Conservation (phyloP, 495 filamentous ascomycete species). For the Xylaria venustula region DNA sequence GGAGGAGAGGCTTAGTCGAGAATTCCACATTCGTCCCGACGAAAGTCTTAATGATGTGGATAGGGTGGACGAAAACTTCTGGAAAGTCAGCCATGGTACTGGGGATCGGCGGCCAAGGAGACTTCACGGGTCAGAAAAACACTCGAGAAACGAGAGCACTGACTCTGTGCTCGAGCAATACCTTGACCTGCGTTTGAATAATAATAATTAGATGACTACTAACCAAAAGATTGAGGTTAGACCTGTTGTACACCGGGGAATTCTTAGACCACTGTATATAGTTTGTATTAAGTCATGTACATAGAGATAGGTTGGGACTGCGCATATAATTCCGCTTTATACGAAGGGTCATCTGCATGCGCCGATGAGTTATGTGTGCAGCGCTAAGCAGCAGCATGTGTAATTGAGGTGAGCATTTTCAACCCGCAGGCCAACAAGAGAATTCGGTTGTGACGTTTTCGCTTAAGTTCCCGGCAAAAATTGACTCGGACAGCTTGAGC, state of each 20-base stretch:
- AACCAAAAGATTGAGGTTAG: background rate
- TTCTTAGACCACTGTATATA: background rate
- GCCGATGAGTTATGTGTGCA: no score
- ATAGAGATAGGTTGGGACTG: background rate
- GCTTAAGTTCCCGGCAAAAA: no score
- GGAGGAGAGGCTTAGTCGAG: constrained; percentile 14
- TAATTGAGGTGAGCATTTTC: no score
- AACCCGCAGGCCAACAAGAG: no score
- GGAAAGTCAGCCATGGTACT: background rate
- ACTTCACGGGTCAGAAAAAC: background rate
- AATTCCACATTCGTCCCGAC: background rate
- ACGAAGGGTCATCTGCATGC: no score
- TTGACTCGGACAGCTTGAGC: no score
- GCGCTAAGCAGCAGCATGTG: no score
- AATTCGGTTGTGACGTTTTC: no score
- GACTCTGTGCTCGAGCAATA: constrained; percentile 15
- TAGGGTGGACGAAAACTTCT: background rate
- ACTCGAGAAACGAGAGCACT: constrained; percentile 7
- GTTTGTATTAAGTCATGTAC: background rate
- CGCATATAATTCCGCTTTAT: no score
- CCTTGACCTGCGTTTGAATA: constrained; percentile 11
- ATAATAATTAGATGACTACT: background rate
- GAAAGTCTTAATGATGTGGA: background rate
- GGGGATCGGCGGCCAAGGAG: background rate
- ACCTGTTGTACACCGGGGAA: background rate